Base-by-base conservation (phyloP, 257 asterid species). In the Solanum corneliomulleri region DNA sequence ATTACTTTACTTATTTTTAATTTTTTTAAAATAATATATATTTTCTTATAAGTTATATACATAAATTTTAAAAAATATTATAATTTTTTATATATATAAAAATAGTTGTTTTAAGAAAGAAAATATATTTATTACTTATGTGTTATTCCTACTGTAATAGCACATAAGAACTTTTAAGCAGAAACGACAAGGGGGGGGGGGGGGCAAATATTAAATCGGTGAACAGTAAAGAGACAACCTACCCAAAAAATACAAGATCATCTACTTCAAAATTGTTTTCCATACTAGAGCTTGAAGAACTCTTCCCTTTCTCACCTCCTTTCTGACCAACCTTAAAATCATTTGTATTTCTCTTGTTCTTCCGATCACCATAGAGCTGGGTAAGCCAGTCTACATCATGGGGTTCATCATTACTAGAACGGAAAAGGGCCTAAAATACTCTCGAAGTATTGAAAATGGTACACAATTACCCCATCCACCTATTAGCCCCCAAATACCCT, bases 201-300 rank as follows among this genome's bases (percentile, higher is more conserved):
- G 27, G 27, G 27, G 27, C 27, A 27, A 27, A 27, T 27, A 27
- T 27, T 27, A 27, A 27, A 89, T 35, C 71, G 87, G 42, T 25
- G 49, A 72, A 23, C 66, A 76, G 44, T 45, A 88, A 88, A 83
- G 77, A 16, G 60, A 78, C 52, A 86, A 91, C 95, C 37, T 89
- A 95, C 99, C 99, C 98, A 84, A 96, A 90, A 90, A 97, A 97
- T 21, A 97, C 99, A 33, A 97, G 94, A 89, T 97, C 98, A 45
- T 94, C 96, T 87, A 94, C 86, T 91, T 95, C 99, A 91, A 93
- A 95, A 88, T 69, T 88, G 89, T 86, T 89, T 87, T 88, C 93
- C 13, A 82, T 13, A 68, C 78, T 86, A 89, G 92, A 86, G 86
- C 94, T 94, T 81, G 98, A 90, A 69, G 98, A 93, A 75, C 96